Evolutionary conservation across 2,329 filamentous ascomycete genomes (phyloP), one percentile per base, ranked within the genome.

Genomic region (Fusarium keratoplasticum): DNA sequence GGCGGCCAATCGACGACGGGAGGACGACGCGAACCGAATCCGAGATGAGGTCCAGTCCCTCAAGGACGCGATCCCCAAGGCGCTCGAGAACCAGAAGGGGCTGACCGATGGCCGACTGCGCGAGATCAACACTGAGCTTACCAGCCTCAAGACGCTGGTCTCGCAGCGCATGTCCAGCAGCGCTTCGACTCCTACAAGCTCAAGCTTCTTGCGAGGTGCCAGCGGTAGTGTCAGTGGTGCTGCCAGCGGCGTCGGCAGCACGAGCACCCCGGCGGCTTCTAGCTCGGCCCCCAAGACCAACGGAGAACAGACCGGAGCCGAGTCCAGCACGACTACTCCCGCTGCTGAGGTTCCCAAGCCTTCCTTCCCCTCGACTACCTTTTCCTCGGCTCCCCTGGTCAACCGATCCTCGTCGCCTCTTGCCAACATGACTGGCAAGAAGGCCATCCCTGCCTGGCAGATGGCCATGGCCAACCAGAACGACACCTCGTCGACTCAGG

Each of bases 61-160:
- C 66, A 93, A 96, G 81, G 94, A 95, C 74, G 87, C 94, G 61
- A 95, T 99, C 64, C 96, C 97, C 9, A 94, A 94, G 82, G 95
- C 95, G 3, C 89, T 99, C 78, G 92, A 96, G 73, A 93, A 93
- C 62, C 95, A 98, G 80, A 96, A 96, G 84, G 94, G 96, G 71
- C 88, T 91, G 63, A 94, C 94, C 29, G 95, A 98, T 80, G 89
- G 87, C 74, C 89, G 95, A 58, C 86, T 99, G 67, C 93, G 92
- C 82, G 96, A 98, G 78, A 90, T 99, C 75, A 94, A 94, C 75
- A 89, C 88, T 8, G 96, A 99, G 83, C 87, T 99, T 78, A 95
- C 94, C 86, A 98, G 95, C 81, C 86, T 99, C 78, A 98, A 98
- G 88, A 94, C 94, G 3, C 87, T 99, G 62, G 90, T 99, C 78